A percentile compares a stretch with the other conserved stretches of the same genome.
Conservation (phyloP, 495 filamentous ascomycete species). For the Friedmanniomyces simplex region DNA sequence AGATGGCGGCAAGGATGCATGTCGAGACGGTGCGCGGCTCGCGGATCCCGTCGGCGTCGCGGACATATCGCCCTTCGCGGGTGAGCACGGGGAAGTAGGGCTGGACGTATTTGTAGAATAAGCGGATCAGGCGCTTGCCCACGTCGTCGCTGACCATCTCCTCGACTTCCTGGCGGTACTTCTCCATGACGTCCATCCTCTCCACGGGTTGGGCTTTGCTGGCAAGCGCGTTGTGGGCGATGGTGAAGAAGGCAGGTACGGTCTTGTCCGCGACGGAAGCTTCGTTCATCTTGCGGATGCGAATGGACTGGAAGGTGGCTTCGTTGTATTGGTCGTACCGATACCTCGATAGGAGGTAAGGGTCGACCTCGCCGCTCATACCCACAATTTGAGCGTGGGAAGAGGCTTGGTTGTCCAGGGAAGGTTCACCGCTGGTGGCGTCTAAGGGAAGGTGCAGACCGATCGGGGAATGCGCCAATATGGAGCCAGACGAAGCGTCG, state of each 20-base stretch:
- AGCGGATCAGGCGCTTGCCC: conserved; percentile 14
- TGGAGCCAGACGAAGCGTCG: conserved; percentile 8
- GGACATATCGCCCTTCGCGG: conserved; percentile 1
- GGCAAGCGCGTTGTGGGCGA: conserved; percentile 18
- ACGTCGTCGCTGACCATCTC: conserved; percentile 21
- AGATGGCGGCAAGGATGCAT: conserved; percentile 19
- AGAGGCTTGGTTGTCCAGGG: conserved; percentile 9
- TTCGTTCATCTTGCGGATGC: conserved; percentile 17
- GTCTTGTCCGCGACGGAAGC: background rate
- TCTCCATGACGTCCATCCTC: conserved; percentile 1
- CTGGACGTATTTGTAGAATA: conserved; percentile 21
- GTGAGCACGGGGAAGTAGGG: conserved; percentile 21
- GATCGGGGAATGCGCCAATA: background rate
- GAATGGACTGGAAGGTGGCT: conserved; percentile 15
- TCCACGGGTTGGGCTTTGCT: conserved; percentile 17
- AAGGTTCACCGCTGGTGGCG: conserved; percentile 13
- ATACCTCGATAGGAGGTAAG: conserved; percentile 14
- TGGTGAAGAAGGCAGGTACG: conserved; percentile 16
- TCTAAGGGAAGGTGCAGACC: conserved; percentile 11
- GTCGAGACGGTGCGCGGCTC: conserved; percentile 8
- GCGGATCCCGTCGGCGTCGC: conserved; percentile 1
- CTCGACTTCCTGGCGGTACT: conserved; percentile 13
- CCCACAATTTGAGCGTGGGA: conserved; percentile 15
- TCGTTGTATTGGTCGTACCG: conserved; percentile 20
- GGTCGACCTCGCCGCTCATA: conserved; percentile 14